Evolutionary conservation across 2,329 filamentous ascomycete genomes (phyloP).

Genomic region (Pestalotiopsis sp.): DNA sequence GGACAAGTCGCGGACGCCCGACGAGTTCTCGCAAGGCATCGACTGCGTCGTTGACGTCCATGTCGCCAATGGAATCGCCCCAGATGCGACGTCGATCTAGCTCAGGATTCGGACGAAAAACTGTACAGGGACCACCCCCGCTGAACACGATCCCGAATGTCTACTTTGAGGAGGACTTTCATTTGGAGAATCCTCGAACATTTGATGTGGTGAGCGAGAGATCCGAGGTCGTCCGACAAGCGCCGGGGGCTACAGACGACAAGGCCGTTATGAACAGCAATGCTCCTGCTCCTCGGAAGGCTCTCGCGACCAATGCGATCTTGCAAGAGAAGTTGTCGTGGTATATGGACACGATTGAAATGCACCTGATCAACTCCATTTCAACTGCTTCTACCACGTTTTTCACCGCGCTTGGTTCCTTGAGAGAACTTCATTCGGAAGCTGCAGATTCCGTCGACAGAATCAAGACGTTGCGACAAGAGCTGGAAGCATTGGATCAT

Average conservation of each 20-base stretch:
- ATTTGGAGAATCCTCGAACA: slow-evolving; percentile 90
- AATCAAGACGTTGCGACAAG: slow-evolving; percentile 79
- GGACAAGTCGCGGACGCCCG: slow-evolving; percentile 32
- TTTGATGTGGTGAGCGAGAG: slow-evolving; percentile 97
- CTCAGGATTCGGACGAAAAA: slow-evolving; percentile 57
- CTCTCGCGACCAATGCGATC: slow-evolving; percentile 93
- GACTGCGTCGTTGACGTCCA: slow-evolving; percentile 49
- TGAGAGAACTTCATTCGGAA: slow-evolving; percentile 89
- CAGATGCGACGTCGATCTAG: slow-evolving; percentile 46
- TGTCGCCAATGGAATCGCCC: slow-evolving; percentile 51
- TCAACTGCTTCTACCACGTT: slow-evolving; percentile 95
- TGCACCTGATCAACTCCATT: slow-evolving; percentile 94
- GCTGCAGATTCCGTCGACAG: slow-evolving; percentile 87
- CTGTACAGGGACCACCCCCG: slow-evolving; percentile 75
- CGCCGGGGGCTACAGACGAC: slow-evolving; percentile 56
- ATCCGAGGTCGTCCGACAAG: slow-evolving; percentile 86
- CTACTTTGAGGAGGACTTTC: slow-evolving; percentile 95
- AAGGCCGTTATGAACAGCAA: slow-evolving; percentile 59
- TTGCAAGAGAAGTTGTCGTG: slow-evolving; percentile 97
- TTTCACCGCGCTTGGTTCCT: slow-evolving; percentile 88
- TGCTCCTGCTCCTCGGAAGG: slow-evolving; percentile 71
- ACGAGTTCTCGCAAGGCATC: slow-evolving; percentile 43
- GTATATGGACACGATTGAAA: slow-evolving; percentile 99
- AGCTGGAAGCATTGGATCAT: slow-evolving; percentile 78
- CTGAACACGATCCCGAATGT: slow-evolving; percentile 89